Evolutionary conservation across 2,329 filamentous ascomycete species (phyloP).

Genomic region (Pleurostoma richardsiae): DNA sequence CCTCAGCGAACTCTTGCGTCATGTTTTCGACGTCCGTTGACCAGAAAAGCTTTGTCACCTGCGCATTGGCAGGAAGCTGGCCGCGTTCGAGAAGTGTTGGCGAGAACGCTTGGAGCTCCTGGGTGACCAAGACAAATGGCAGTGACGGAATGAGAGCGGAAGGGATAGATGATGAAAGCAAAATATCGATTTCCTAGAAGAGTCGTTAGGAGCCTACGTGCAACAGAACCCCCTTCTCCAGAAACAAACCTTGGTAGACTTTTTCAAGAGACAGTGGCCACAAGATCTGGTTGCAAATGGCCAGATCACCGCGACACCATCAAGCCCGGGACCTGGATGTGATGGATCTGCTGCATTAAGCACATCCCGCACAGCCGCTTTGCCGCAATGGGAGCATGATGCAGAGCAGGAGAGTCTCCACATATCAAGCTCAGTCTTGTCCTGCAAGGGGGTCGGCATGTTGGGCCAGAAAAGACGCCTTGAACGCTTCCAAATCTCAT

Average conservation of each 20-base stretch:
- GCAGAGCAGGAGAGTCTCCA: constrained; percentile 62
- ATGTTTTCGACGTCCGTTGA: constrained; percentile 58
- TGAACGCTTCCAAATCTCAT: constrained; percentile 67
- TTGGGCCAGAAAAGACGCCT: constrained; percentile 60
- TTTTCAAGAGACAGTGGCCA: constrained; percentile 56
- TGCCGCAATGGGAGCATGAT: constrained; percentile 65
- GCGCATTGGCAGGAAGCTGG: constrained; percentile 37
- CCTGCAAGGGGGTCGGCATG: constrained; percentile 63
- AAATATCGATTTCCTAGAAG: constrained; percentile 63
- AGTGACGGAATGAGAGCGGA: constrained; percentile 63
- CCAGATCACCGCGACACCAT: constrained; percentile 63
- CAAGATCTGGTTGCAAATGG: constrained; percentile 65
- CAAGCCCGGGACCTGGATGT: constrained; percentile 56
- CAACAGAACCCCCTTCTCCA: background rate
- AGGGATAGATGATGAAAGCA: constrained; percentile 56
- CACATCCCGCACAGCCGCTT: constrained; percentile 18
- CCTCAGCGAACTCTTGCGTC: constrained; percentile 56
- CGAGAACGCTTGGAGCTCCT: constrained; percentile 55
- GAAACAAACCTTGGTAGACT: constrained; percentile 57
- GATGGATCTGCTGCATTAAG: constrained; percentile 34
- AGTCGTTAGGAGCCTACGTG: background rate
- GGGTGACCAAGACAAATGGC: constrained; percentile 61
- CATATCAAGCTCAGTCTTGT: constrained; percentile 68
- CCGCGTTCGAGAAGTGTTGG: constrained; percentile 48
- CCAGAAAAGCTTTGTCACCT: constrained; percentile 63